phyloP scores from a whole-genome alignment of 441 rosid genomes.

The Croton setiger region DNA sequence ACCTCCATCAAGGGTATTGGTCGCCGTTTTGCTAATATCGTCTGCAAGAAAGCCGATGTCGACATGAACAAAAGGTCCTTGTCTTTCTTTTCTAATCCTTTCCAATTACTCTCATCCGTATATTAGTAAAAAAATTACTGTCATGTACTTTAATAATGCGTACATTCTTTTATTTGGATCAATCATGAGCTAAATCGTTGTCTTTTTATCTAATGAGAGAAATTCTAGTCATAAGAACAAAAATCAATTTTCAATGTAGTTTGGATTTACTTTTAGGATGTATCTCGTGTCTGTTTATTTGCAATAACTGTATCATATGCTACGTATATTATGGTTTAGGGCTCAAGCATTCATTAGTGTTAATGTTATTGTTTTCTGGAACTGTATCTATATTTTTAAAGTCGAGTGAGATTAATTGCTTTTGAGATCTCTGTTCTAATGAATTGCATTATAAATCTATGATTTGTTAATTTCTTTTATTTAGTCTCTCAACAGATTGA shows the following conservation, averaged over 20 bases:
- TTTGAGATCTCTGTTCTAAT: no score
- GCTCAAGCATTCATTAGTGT: not conserved
- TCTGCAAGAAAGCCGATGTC: conserved; percentile 92
- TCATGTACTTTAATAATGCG: not conserved
- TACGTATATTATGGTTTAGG: not conserved
- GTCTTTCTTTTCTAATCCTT: not conserved
- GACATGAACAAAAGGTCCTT: conserved; percentile 84
- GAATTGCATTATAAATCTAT: no score
- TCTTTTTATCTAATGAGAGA: no score
- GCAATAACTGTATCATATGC: not conserved
- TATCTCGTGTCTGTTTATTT: not conserved
- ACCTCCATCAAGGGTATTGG: conserved; percentile 94
- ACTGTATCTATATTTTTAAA: not conserved
- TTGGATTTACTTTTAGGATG: not conserved
- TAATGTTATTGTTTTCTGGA: not conserved
- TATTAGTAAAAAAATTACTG: not conserved
- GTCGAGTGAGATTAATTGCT: no score
- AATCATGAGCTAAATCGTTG: no score
- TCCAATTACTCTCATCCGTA: not conserved
- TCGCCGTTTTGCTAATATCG: conserved; percentile 81
- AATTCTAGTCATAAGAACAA: no score
- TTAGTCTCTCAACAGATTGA: no score
- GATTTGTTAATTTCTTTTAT: no score
- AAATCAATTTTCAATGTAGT: no score
- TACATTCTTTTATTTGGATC: not conserved